Evolutionary conservation across 331 rosid species (phyloP), one percentile per base, ranked within the genome.

Genomic region (Quercus tomentella): DNA sequence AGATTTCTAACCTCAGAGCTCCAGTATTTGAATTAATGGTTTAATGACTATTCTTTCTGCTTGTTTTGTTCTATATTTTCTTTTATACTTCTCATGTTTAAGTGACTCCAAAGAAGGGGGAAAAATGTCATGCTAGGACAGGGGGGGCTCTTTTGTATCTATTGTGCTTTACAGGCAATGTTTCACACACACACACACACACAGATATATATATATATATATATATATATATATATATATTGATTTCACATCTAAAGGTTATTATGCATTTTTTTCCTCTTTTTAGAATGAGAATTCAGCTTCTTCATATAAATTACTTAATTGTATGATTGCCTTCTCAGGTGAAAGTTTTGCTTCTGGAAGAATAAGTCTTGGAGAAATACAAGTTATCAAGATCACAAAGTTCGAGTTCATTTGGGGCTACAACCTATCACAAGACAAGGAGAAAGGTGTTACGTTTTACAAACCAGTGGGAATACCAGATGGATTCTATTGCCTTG

Each of bases 291-390:
- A 68, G 10, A 75, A 41, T 61, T 56, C 74, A 63, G 74, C 56
- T 67, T 63, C 3, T 26, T 33, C 18, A 78, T 78, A 35, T 77
- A 41, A 74, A 43, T 66, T 17, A 76, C 30, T 77, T 23, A 52
- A 51, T 8, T n/a, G 10, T 75, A 18, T 37, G 61, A 70, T 58
- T 86, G 72, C 55, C 70, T 80, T 79, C 55, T n/a, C 85, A 92
- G 97, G 92, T 66, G 82, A 82, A 74, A 88, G 83, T 77, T 94
- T 94, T 87, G 97, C 92, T 86, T 86, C 91, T 70, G 97, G 97
- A 60, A 80, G 56, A 76, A 76, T 91, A 69, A 86, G 67, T 77
- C 92, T 94, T 7, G 97, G 98, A 71, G 97, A 89, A 78, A 60
- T 92, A 71, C 88, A 92, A 83, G 97, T 91, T 78, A 74, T 70